Base-by-base conservation (phyloP, 2,329 filamentous ascomycete species). In the Trichoderma asperellum region DNA sequence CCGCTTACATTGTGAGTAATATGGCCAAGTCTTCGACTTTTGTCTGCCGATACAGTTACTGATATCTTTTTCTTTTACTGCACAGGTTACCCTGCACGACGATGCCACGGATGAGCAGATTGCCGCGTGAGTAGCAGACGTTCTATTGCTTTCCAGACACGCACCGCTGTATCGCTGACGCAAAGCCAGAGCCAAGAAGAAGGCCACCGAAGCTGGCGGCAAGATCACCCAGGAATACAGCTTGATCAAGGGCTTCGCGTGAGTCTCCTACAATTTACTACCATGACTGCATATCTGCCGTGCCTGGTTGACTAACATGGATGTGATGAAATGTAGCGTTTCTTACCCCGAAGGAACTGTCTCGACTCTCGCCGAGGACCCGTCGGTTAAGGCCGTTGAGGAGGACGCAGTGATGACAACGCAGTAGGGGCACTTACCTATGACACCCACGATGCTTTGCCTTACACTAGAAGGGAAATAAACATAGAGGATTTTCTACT, bases 171-270 rank as follows among this genome's bases (percentile, higher is more conserved):
- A 29, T 53, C 7, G 43, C 59, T 68, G 34, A 67, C 68, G 4
- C 55, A 16, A 14, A n/a, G 35, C 32, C 75, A 94, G 92, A 64
- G 91, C 92, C 71, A 97, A 97, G 89, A 83, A 94, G 79, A 83
- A 90, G 70, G 92, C 90, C 74, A 82, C 79, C 70, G 86, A 91
- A 53, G 88, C 95, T 78, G 95, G 95, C 77, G 95, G 94, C 78
- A 89, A 88, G 80, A 96, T 98, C 82, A 88, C 83, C 68, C 89
- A 96, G 75, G 92, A 96, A 79, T 97, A 93, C 85, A 90, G 83
- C 71, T 82, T 97, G 75, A 94, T 97, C 86, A 96, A 95, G 84
- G 94, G 91, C 70, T 97, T 97, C 84, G 90, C 92, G 95, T 97
- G 89, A 74, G 92, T 85, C 58, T 16, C 32, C 47, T 5, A 14